These are phyloP conservation scores for Millerozyma miso DNA, from an alignment of 805 yeast genomes.

Conservation along the genomic window DNA sequence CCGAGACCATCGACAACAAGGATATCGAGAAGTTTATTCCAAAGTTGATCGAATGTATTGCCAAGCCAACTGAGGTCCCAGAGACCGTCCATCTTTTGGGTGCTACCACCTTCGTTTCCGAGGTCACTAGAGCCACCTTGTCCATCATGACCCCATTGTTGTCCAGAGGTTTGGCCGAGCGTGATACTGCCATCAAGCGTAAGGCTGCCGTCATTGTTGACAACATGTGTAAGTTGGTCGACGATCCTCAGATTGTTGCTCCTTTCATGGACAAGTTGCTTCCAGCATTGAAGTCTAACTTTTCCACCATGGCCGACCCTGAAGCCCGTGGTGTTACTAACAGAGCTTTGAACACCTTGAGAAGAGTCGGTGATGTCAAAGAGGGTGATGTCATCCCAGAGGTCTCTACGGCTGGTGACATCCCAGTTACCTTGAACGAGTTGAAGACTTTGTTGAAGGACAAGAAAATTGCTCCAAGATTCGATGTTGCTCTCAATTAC, in stretches of 20 bases:
- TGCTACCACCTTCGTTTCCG: slow-evolving; percentile 99
- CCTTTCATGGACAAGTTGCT: slow-evolving; percentile 94
- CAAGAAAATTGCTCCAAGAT: slow-evolving; percentile 69
- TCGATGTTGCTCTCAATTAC: slow-evolving; percentile 71
- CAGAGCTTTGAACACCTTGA: slow-evolving; percentile 95
- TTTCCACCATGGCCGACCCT: slow-evolving; percentile 97
- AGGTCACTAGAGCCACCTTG: slow-evolving; percentile 98
- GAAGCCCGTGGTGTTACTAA: slow-evolving; percentile 98
- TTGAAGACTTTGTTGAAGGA: slow-evolving; percentile 68
- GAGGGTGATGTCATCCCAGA: slow-evolving; percentile 90
- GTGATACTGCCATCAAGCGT: slow-evolving; percentile 99
- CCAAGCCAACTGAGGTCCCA: slow-evolving; percentile 95
- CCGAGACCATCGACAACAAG: slow-evolving; percentile 98
- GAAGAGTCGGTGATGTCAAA: slow-evolving; percentile 97
- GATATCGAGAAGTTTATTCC: slow-evolving; percentile 99
- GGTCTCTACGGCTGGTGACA: slow-evolving; percentile 98
- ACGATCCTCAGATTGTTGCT: slow-evolving; percentile 99
- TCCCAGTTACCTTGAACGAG: slow-evolving; percentile 77
- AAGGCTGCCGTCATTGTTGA: slow-evolving; percentile 99
- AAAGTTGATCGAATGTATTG: slow-evolving; percentile 92
- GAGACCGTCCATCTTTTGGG: slow-evolving; percentile 98
- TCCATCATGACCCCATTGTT: slow-evolving; percentile 99
- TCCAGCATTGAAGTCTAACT: slow-evolving; percentile 94
- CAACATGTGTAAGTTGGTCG: slow-evolving; percentile 99
- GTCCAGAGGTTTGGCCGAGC: slow-evolving; percentile 99